Evolutionary conservation across 257 asterid genomes (phyloP).

Genomic region (Ophiorrhiza pumila): DNA sequence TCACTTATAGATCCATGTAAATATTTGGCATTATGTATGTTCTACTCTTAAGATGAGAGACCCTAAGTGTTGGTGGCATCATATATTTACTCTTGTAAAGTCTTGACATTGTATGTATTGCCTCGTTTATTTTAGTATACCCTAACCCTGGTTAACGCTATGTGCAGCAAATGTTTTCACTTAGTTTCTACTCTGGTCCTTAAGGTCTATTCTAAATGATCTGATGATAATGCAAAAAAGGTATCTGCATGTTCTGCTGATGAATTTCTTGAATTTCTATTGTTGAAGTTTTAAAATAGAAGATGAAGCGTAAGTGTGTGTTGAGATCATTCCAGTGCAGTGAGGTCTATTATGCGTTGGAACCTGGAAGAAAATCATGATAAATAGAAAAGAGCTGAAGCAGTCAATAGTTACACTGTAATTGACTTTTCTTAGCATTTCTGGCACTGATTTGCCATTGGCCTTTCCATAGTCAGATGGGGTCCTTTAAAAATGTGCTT

Average conservation of each 20-base stretch:
- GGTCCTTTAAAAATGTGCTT: neutral
- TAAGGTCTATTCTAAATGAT: neutral
- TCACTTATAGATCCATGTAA: neutral
- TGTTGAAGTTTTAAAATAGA: neutral
- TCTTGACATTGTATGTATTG: neutral
- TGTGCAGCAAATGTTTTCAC: neutral
- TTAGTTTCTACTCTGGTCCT: neutral
- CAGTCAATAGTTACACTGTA: neutral
- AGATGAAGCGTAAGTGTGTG: neutral
- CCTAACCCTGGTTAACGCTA: neutral
- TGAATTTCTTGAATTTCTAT: neutral
- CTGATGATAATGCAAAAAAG: neutral
- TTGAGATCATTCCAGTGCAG: neutral
- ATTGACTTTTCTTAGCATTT: neutral
- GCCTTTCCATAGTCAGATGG: neutral
- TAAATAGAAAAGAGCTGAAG: neutral
- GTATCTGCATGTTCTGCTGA: neutral
- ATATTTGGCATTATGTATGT: neutral
- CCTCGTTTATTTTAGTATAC: neutral
- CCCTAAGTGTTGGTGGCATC: neutral
- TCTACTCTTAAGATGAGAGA: neutral
- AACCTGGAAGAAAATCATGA: neutral
- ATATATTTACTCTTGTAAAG: neutral
- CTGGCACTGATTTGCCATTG: neutral
- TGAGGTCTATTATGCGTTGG: neutral